Base-by-base conservation (phyloP, 352 stramenopile genomes). In the Halophytophthora batemanensis region DNA sequence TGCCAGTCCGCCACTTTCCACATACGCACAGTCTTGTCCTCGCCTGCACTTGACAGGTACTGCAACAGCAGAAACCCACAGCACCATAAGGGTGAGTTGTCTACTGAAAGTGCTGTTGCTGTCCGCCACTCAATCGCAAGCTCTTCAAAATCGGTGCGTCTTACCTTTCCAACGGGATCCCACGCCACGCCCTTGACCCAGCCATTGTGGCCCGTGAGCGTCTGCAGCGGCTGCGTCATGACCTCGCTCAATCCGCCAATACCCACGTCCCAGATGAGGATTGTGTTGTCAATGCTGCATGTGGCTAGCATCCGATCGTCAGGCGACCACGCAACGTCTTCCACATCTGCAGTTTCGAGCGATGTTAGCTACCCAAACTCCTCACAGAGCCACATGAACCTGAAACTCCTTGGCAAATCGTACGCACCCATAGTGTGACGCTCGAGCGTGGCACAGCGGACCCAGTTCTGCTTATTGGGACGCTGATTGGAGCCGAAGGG, bases 231-330 rank as follows among this genome's bases (percentile, higher is more conserved):
- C 57, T 88, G 79, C 31, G 61, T 89, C 72, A 93, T 87, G n/a
- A 91, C 72, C 2, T 86, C 64, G 28, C 49, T 71, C 18, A 88
- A 36, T 22, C 59, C 65, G 1, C 71, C 58, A 12, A 73, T 59
- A 45, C 82, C 74, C 19, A 95, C 77, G 49, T 87, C 77, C 85
- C 85, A 95, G 48, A 95, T 89, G 40, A 90, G 68, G 53, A 95
- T 92, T 28, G 78, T 81, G 54, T 95, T 95, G 65, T 95, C 85
- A 51, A 95, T 93, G 50, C 82, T 93, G 64, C 85, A 95, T 2
- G 82, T 93, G n/a, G 85, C 85, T 15, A 95, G 59, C 61, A 93
- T 90, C 6, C 82, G 80, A 56, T 95, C 85, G 60, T 95, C 85
- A 0, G 85, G 85, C 2, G 85, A 95, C 85, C 85, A 95, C 18